These are phyloP conservation scores for Ascochyta fabae DNA, from an alignment of 2,329 filamentous ascomycete genomes.

Conservation along the genomic window DNA sequence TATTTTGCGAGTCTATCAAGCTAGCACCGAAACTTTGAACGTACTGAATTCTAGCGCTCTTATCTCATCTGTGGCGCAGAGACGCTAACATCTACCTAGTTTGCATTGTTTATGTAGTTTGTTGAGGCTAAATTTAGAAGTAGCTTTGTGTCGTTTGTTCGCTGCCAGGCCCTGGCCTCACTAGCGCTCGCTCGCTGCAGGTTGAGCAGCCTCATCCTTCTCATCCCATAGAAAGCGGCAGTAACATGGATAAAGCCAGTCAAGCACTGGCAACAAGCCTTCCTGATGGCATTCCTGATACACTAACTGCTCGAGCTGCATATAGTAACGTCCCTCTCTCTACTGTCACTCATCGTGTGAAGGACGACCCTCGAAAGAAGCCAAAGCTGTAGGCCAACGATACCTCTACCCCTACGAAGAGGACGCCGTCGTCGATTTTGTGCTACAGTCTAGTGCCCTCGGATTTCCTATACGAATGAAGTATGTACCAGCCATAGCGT, in stretches of 20 bases:
- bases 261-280: background rate
- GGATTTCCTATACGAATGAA: slow-evolving; percentile 2
- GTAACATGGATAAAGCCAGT: background rate
- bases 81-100: no score
- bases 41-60: no score
- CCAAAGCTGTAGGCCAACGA: slow-evolving; percentile 36
- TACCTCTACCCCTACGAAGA: slow-evolving; percentile 39
- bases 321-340: background rate
- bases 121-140: no score
- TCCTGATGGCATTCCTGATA: background rate
- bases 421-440: slow-evolving; percentile 31
- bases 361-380: background rate
- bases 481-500: background rate
- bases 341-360: background rate
- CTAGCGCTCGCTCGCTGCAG: background rate
- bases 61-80: no score
- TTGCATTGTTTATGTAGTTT: no score
- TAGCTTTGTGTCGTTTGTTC: no score
- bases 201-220: background rate
- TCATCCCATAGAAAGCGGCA: background rate
- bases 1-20: background rate
- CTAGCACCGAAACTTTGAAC: background rate
- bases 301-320: background rate
- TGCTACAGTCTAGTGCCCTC: slow-evolving; percentile 24
- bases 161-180: no score